phyloP scores from a whole-genome alignment of 2,329 filamentous ascomycete species.

The Aspergillus chevalieri region DNA sequence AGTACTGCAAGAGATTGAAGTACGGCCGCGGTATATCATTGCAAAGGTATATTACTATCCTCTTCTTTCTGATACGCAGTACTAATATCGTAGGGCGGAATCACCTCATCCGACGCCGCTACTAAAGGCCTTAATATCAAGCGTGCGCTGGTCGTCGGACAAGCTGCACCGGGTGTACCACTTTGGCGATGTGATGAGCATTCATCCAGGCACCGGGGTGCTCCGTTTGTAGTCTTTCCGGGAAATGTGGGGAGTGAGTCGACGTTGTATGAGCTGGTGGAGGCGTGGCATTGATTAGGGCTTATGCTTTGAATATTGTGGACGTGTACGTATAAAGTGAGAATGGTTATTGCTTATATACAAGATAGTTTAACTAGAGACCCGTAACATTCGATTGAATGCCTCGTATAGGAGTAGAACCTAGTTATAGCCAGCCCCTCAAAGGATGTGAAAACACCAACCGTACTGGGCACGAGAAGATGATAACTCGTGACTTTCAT shows the following conservation, averaged over 20 bases:
- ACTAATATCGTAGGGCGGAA: conserved; percentile 42
- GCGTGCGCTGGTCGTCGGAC: conserved; percentile 50
- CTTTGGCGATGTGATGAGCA: conserved; percentile 54
- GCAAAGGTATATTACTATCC: conserved; percentile 37
- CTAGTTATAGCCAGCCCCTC: too few species aligned
- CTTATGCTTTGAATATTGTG: too few species aligned
- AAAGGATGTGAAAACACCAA: too few species aligned
- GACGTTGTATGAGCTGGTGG: conserved; percentile 44
- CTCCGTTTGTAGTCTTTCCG: conserved; percentile 55
- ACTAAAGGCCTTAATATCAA: conserved; percentile 52
- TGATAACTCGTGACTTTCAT: too few species aligned
- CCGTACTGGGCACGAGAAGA: too few species aligned
- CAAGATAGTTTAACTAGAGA: too few species aligned
- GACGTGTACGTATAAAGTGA: too few species aligned
- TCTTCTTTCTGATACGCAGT: too few species aligned
- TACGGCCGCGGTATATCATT: conserved; percentile 52
- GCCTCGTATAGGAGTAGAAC: too few species aligned
- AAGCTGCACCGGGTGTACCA: conserved; percentile 53
- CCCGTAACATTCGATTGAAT: too few species aligned
- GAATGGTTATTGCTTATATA: too few species aligned
- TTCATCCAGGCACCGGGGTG: conserved; percentile 44
- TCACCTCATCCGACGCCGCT: conserved; percentile 54
- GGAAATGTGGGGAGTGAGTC: conserved; percentile 52
- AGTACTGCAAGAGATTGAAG: conserved; percentile 43
- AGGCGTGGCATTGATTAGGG: conserved; percentile 26